These are phyloP conservation scores for Fusarium guadeloupense DNA, from an alignment of 2,329 filamentous ascomycete genomes.

Conservation along the genomic window DNA sequence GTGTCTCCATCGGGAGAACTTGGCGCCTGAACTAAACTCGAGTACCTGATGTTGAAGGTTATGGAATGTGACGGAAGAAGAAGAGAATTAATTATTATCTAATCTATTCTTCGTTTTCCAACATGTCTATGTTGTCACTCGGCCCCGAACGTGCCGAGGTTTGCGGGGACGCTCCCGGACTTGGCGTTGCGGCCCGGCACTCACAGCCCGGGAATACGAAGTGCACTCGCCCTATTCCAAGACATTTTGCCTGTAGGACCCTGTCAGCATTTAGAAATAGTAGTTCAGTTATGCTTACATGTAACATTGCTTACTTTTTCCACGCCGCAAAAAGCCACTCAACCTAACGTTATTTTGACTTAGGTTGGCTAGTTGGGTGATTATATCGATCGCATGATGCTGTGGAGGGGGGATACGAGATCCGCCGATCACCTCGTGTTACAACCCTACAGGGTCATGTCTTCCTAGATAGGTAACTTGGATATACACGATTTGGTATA, in stretches of 20 bases:
- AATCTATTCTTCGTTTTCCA: neutral
- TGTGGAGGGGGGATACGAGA: slow-evolving; percentile 40
- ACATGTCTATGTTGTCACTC: neutral
- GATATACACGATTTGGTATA: neutral
- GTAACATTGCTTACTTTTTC: neutral
- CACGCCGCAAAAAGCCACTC: slow-evolving; percentile 6
- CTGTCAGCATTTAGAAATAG: neutral
- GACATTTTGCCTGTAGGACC: neutral
- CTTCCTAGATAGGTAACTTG: neutral
- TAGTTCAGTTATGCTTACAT: slow-evolving; percentile 13
- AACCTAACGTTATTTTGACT: too few relatives aligned
- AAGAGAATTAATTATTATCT: neutral
- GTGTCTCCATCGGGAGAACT: neutral
- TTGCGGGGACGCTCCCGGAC: slow-evolving; percentile 21
- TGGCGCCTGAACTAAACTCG: neutral
- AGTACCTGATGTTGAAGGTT: slow-evolving; percentile 13
- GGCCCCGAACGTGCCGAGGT: neutral
- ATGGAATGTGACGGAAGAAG: neutral
- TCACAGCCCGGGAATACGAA: slow-evolving; percentile 19
- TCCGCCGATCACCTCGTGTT: slow-evolving; percentile 42
- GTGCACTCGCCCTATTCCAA: neutral
- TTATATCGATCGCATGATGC: slow-evolving; percentile 32
- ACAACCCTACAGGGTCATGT: neutral
- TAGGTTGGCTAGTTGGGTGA: neutral
- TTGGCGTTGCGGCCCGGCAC: slow-evolving; percentile 11